These are phyloP conservation scores for Alloteropsis semialata DNA, from an alignment of 176 grass and related monocot genomes.

Conservation along the genomic window DNA sequence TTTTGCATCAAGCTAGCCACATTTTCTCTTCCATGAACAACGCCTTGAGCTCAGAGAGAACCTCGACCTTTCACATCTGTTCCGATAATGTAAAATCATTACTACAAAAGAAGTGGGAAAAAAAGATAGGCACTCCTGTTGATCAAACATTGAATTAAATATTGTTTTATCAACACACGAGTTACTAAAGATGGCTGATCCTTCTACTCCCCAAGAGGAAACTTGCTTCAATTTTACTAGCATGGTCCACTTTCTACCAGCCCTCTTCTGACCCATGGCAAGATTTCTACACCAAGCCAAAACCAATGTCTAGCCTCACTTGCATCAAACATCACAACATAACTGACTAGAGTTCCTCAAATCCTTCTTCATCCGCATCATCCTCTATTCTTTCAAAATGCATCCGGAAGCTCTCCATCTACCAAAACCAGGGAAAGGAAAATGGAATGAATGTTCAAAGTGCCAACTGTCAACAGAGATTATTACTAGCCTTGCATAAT, in stretches of 20 bases:
- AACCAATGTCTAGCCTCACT: neutral
- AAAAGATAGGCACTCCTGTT: neutral
- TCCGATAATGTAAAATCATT: neutral
- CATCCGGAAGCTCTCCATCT: conserved; percentile 63
- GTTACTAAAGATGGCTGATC: neutral
- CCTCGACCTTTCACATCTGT: neutral
- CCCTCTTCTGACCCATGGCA: neutral
- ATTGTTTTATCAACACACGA: neutral
- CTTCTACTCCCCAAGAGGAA: neutral
- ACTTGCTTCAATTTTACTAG: neutral
- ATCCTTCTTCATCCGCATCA: conserved; percentile 65
- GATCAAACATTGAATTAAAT: neutral
- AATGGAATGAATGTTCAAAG: neutral
- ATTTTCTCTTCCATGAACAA: neutral
- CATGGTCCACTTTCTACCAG: neutral
- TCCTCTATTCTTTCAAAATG: conserved; percentile 64
- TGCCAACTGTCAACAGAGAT: neutral
- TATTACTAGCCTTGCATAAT: neutral
- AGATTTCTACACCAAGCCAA: neutral
- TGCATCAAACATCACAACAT: neutral
- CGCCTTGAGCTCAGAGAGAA: neutral
- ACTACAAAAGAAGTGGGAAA: neutral
- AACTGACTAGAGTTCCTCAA: conserved; percentile 60
- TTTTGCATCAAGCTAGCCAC: neutral
- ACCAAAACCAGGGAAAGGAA: conserved; percentile 11